Evolutionary conservation across 1,139 yeast genomes (phyloP).

Genomic region (Kodamaea suecica): DNA sequence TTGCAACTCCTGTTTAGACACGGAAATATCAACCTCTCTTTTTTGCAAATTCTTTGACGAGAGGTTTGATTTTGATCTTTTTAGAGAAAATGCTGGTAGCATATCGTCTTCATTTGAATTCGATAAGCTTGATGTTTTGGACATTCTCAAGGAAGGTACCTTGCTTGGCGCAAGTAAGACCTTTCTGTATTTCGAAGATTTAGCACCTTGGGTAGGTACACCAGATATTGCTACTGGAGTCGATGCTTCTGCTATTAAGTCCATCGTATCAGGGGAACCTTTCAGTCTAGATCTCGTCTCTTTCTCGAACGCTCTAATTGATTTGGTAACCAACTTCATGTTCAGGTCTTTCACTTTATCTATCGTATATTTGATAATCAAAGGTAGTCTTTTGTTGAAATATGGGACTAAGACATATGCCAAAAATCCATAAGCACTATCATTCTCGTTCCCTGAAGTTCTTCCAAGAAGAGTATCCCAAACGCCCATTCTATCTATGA

Average conservation of each 20-base stretch:
- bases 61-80: conserved; percentile 43
- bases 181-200: conserved; percentile 20
- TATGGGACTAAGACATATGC: conserved; percentile 55
- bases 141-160: conserved; percentile 18
- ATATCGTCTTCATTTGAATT: conserved; percentile 18
- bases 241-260: not conserved
- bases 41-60: conserved; percentile 42
- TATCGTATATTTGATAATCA: conserved; percentile 44
- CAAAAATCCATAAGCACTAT: conserved; percentile 47
- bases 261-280: not conserved
- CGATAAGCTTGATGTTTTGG: conserved; percentile 12
- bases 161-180: conserved; percentile 16
- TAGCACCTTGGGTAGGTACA: no score
- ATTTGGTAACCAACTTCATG: conserved; percentile 26
- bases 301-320: conserved; percentile 13
- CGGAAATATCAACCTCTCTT: conserved; percentile 47
- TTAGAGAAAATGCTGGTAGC: conserved; percentile 32
- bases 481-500: conserved; percentile 52
- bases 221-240: conserved; percentile 3
- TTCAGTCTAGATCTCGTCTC: conserved; percentile 8
- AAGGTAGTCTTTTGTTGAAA: conserved; percentile 48
- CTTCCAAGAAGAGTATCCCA: conserved; percentile 49
- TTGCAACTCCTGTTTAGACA: conserved; percentile 8
- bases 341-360: conserved; percentile 50
- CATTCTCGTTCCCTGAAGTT: conserved; percentile 26